Conservation (phyloP, 129 eudicot genomes). For the Chrysanthemum seticuspe region DNA sequence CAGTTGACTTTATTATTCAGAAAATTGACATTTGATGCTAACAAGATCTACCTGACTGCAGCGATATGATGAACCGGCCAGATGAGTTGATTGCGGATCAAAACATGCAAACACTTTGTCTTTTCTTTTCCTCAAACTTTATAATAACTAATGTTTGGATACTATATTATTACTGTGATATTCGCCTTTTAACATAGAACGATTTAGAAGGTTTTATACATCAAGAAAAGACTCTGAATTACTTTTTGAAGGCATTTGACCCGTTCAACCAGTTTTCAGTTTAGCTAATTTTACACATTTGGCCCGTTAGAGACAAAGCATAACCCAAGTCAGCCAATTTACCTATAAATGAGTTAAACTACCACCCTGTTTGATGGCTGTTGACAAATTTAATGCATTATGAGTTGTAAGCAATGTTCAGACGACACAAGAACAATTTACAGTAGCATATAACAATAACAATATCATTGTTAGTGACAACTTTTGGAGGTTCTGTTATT, state of each 20-base stretch:
- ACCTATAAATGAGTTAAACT: no score
- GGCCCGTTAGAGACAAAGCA: no score
- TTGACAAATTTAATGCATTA: no score
- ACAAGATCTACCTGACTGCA: background rate
- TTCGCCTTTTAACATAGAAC: background rate
- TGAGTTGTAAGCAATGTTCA: background rate
- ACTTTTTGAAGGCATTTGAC: background rate
- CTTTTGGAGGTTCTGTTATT: background rate
- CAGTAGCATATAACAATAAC: slow-evolving; percentile 1
- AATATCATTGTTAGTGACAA: slow-evolving; percentile 13
- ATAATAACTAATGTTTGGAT: no score
- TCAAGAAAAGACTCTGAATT: background rate
- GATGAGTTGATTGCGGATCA: background rate
- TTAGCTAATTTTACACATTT: no score
- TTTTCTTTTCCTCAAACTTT: no score
- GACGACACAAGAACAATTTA: background rate
- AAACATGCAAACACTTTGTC: background rate
- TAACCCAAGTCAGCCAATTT: no score
- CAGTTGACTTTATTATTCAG: background rate
- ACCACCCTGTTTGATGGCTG: no score
- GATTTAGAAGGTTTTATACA: background rate
- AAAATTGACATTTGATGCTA: background rate
- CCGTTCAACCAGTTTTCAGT: background rate
- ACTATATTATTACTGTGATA: no score
- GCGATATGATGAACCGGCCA: background rate